A percentile compares a stretch with the other conserved stretches of the same genome.
Evolutionary conservation across 257 asterid genomes (phyloP).

Genomic region (Solanum microdontum): DNA sequence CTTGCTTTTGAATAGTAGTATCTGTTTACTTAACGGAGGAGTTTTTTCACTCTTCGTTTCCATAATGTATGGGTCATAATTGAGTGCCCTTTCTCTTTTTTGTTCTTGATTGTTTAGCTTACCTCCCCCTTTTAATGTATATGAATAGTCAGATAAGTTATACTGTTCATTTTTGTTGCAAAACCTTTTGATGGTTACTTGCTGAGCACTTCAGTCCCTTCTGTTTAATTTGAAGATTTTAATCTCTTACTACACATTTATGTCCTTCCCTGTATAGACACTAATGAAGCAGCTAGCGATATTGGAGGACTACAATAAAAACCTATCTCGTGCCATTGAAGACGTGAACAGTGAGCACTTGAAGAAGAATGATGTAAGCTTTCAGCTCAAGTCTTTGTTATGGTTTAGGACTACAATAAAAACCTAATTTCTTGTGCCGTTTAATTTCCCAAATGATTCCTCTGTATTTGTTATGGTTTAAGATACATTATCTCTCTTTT

Average conservation of each 20-base stretch:
- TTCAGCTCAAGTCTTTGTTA: background rate
- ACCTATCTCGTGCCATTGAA: slow-evolving; percentile 86
- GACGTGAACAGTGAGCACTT: slow-evolving; percentile 83
- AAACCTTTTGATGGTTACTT: background rate
- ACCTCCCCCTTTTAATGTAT: background rate
- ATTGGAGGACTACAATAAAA: slow-evolving; percentile 85
- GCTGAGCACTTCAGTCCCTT: background rate
- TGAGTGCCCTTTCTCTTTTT: background rate
- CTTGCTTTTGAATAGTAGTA: background rate
- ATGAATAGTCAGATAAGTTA: background rate
- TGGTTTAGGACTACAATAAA: too few species aligned
- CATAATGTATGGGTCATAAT: background rate
- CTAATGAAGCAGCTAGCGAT: slow-evolving; percentile 93
- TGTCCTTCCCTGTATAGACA: slow-evolving; percentile 26
- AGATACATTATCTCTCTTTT: background rate
- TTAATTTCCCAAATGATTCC: background rate
- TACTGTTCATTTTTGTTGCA: background rate
- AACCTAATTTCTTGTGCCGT: background rate
- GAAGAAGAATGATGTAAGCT: slow-evolving; percentile 80
- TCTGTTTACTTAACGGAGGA: background rate
- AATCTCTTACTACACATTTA: background rate
- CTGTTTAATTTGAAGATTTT: background rate
- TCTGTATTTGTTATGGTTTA: background rate
- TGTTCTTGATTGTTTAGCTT: background rate
- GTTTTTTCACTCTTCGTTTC: background rate